These are phyloP conservation scores for Terana coerulea DNA, from an alignment of 768 basidiomycete genomes.

Conservation along the genomic window DNA sequence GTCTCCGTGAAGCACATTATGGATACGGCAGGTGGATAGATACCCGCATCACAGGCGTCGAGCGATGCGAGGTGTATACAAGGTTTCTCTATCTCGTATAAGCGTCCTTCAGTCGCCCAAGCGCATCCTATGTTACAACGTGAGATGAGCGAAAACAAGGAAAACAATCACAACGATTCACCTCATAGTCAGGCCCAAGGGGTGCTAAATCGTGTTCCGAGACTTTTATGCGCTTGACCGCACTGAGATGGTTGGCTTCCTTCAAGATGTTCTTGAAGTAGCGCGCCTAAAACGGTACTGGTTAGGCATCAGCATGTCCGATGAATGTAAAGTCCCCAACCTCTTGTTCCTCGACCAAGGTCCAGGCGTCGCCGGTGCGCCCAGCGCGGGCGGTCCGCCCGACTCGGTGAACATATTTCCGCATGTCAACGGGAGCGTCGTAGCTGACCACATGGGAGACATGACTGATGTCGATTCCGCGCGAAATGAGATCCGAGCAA, in stretches of 20 bases:
- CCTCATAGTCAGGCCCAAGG: conserved; percentile 65
- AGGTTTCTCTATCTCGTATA: conserved; percentile 14
- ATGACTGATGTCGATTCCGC: conserved; percentile 92
- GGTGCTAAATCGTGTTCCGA: conserved; percentile 56
- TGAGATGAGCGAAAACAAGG: too few relatives aligned
- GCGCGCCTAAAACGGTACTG: conserved; percentile 52
- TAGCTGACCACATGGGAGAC: conserved; percentile 94
- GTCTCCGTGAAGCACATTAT: too few relatives aligned
- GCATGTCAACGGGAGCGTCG: conserved; percentile 95
- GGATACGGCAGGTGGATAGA: too few relatives aligned
- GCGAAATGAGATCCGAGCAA: conserved; percentile 94
- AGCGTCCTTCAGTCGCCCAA: conserved; percentile 23
- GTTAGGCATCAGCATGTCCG: too few relatives aligned
- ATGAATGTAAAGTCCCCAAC: too few relatives aligned
- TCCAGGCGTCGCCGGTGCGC: conserved; percentile 86
- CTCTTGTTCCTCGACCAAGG: conserved; percentile 92
- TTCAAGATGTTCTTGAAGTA: conserved; percentile 85
- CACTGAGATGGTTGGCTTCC: conserved; percentile 62
- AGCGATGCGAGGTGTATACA: too few relatives aligned
- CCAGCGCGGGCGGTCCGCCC: conserved; percentile 96
- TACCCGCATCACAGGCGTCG: too few relatives aligned
- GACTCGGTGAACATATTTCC: conserved; percentile 97
- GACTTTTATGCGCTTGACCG: conserved; percentile 66
- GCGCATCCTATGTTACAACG: conserved; percentile 22
- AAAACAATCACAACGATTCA: conserved; percentile 26